A percentile compares a stretch with the other conserved stretches of the same genome.
These are phyloP conservation scores for Penicillium sp. DNA, from an alignment of 2,329 filamentous ascomycete species.

Conservation along the genomic window DNA sequence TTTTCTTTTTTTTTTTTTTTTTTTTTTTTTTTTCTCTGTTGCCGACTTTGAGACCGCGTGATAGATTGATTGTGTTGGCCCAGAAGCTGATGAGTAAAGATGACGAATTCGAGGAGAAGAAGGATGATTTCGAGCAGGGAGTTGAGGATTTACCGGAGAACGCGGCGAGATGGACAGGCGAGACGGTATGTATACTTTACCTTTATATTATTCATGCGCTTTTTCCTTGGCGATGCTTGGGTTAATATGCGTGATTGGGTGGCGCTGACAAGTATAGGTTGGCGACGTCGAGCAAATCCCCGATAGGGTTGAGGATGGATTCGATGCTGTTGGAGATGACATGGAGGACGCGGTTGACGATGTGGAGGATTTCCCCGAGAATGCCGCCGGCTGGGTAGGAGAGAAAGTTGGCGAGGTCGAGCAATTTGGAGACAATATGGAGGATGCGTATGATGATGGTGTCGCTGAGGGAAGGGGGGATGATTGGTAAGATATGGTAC, in stretches of 20 bases:
- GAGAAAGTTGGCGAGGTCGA: conserved; percentile 13
- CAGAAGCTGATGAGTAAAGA: conserved; percentile 26
- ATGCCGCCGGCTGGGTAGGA: conserved; percentile 1
- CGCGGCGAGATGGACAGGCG: conserved; percentile 50
- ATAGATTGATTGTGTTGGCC: neutral
- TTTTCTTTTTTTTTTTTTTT: conserved; percentile 4
- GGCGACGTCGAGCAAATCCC: conserved; percentile 49
- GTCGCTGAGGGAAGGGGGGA: conserved; percentile 35
- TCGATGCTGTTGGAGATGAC: conserved; percentile 16
- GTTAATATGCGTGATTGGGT: neutral
- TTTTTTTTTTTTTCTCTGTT: neutral
- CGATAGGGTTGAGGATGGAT: conserved; percentile 40
- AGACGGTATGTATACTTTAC: conserved; percentile 34
- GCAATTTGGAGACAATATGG: conserved; percentile 42
- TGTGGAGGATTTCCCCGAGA: conserved; percentile 8
- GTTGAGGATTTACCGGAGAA: conserved; percentile 50
- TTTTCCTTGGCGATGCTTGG: neutral
- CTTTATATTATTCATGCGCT: neutral
- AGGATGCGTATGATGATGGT: conserved; percentile 51
- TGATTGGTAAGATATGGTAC: conserved; percentile 12
- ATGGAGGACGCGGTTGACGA: conserved; percentile 9
- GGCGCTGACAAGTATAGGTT: conserved; percentile 27
- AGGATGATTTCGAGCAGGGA: conserved; percentile 37
- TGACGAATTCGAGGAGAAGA: conserved; percentile 40
- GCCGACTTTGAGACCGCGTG: neutral